Evolutionary conservation across 2,329 filamentous ascomycete species (phyloP).

Genomic region (Paracorniculantispora psalliotae): DNA sequence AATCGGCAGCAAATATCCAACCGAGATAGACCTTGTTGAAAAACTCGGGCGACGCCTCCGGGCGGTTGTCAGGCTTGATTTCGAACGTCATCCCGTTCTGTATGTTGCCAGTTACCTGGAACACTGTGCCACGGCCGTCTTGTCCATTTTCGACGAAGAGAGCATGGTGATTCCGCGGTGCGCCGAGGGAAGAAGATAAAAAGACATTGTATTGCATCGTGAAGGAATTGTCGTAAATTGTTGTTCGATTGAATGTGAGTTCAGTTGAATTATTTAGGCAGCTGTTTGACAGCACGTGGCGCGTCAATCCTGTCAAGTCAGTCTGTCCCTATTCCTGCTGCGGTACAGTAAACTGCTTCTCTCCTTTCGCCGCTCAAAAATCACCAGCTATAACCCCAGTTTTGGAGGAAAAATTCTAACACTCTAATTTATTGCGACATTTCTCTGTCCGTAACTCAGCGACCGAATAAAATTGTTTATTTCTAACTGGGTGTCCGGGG

Average conservation of each 20-base stretch:
- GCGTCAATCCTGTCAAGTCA: too few species aligned
- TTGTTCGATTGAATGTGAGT: neutral
- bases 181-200: constrained; percentile 8
- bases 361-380: too few species aligned
- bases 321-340: too few species aligned
- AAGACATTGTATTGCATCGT: neutral
- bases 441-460: too few species aligned
- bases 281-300: too few species aligned
- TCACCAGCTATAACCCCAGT: too few species aligned
- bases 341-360: too few species aligned
- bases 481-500: too few species aligned
- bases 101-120: constrained; percentile 28
- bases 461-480: too few species aligned
- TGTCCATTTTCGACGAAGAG: constrained; percentile 21
- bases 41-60: constrained; percentile 19
- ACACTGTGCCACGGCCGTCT: constrained; percentile 8
- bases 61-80: constrained; percentile 15
- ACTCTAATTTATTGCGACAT: too few species aligned
- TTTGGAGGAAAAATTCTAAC: too few species aligned
- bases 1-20: constrained; percentile 18
- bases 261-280: too few species aligned
- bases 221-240: neutral
- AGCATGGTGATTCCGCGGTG: constrained; percentile 22
- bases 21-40: constrained; percentile 16
- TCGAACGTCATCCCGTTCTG: constrained; percentile 26